phyloP scores from a whole-genome alignment of 352 stramenopile species.

The Globisporangium irregulare region DNA sequence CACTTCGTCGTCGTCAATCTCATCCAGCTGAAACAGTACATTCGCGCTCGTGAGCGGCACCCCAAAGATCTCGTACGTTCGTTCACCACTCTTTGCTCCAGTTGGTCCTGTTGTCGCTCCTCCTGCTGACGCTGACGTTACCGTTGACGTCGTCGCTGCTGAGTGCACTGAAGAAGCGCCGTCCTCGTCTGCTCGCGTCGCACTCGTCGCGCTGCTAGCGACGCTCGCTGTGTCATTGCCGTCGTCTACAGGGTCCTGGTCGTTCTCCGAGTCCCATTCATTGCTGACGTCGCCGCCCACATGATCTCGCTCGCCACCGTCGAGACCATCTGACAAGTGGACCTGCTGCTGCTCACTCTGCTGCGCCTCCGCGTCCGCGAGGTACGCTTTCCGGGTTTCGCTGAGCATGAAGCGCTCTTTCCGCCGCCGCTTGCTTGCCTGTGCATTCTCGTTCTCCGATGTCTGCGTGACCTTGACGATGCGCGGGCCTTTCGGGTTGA shows the following conservation, averaged over 20 bases:
- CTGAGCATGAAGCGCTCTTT: slow-evolving; percentile 67
- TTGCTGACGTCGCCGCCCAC: slow-evolving; percentile 14
- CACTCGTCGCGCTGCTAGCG: slow-evolving; percentile 9
- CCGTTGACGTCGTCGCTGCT: neutral
- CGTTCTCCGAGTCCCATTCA: slow-evolving; percentile 51
- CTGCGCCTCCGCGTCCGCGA: slow-evolving; percentile 39
- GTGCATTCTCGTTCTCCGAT: slow-evolving; percentile 57
- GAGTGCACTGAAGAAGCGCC: neutral
- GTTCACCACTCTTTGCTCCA: slow-evolving; percentile 22
- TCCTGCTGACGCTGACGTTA: neutral
- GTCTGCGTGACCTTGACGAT: slow-evolving; percentile 79
- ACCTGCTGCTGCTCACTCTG: neutral
- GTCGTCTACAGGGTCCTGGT: slow-evolving; percentile 34
- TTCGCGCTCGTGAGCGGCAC: slow-evolving; percentile 69
- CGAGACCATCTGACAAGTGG: neutral
- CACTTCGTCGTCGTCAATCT: slow-evolving; percentile 72
- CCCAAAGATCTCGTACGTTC: slow-evolving; percentile 66
- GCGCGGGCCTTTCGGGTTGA: slow-evolving; percentile 56
- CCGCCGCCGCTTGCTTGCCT: slow-evolving; percentile 55
- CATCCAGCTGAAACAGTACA: slow-evolving; percentile 69
- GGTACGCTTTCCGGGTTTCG: slow-evolving; percentile 56
- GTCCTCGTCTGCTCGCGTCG: slow-evolving; percentile 7
- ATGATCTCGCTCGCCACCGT: neutral
- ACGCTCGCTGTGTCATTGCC: slow-evolving; percentile 24
- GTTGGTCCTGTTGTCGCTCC: slow-evolving; percentile 1